phyloP scores from a whole-genome alignment of 331 rosid genomes.

The Pyrus hybrid region DNA sequence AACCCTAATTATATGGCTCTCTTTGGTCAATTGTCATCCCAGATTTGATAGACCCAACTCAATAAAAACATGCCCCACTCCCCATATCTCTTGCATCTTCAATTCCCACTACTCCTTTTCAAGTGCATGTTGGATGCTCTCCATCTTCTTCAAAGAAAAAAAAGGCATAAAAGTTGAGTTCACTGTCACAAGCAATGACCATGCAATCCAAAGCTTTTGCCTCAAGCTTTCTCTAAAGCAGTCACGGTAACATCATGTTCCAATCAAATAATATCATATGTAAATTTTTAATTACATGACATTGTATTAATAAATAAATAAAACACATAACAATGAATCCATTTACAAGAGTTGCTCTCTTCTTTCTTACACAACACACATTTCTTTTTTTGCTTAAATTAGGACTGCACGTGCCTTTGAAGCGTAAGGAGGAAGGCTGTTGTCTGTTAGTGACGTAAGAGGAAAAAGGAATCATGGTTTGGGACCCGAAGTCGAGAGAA shows the following conservation, averaged over 20 bases:
- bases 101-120: not conserved
- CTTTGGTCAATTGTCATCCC: not conserved
- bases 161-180: conserved; percentile 22
- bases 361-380: too few species aligned
- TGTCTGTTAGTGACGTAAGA: not conserved
- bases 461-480: conserved; percentile 14
- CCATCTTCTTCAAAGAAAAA: not conserved
- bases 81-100: not conserved
- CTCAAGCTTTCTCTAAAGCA: not conserved
- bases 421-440: conserved; percentile 44
- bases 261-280: too few species aligned
- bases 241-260: too few species aligned
- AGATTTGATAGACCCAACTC: conserved; percentile 37
- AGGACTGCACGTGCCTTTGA: conserved; percentile 41
- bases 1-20: not conserved
- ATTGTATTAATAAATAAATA: too few species aligned
- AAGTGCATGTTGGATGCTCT: not conserved
- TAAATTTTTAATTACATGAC: too few species aligned
- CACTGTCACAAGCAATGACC: conserved; percentile 22
- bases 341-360: too few species aligned
- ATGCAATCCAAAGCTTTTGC: not conserved
- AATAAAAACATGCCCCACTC: not conserved
- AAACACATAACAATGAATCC: too few species aligned
- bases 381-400: not conserved
- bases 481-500: conserved; percentile 23